A percentile compares a stretch with the other conserved stretches of the same genome.
These are phyloP conservation scores for Nemophila menziesii DNA, from an alignment of 257 asterid genomes.

Conservation along the genomic window DNA sequence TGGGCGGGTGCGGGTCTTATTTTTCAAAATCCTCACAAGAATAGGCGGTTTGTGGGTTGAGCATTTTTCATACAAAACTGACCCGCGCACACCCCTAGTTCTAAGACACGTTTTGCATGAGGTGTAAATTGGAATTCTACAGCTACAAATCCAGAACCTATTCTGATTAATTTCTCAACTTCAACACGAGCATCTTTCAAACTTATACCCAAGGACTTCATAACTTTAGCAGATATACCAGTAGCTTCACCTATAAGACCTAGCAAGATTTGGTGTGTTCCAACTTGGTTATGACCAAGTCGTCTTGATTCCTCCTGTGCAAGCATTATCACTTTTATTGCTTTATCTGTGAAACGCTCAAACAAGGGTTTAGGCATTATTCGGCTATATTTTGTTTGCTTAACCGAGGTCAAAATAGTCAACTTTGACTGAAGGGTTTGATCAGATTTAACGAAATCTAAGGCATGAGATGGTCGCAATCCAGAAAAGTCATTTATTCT, in stretches of 20 bases:
- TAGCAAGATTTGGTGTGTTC: conserved; percentile 86
- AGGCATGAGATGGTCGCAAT: conserved; percentile 57
- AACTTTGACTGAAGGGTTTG: conserved; percentile 61
- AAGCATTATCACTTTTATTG: conserved; percentile 94
- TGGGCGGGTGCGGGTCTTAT: too few species aligned
- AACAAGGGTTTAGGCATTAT: conserved; percentile 75
- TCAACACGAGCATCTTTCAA: conserved; percentile 98
- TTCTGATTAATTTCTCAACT: conserved; percentile 93
- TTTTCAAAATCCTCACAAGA: too few species aligned
- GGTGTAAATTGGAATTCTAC: conserved; percentile 98
- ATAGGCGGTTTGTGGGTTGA: too few species aligned
- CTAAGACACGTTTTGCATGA: conserved; percentile 92
- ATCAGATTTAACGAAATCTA: conserved; percentile 42
- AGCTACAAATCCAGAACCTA: conserved; percentile 96
- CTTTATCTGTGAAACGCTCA: conserved; percentile 96
- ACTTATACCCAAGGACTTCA: conserved; percentile 91
- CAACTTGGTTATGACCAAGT: conserved; percentile 93
- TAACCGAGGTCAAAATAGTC: conserved; percentile 31
- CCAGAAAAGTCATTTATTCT: conserved; percentile 50
- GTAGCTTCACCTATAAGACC: conserved; percentile 99
- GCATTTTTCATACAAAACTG: too few species aligned
- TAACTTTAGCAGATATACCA: conserved; percentile 98
- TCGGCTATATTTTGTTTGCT: conserved; percentile 37
- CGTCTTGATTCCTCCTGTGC: conserved; percentile 99
- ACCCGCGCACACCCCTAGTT: too few species aligned